These are phyloP conservation scores for Chlorella sorokiniana DNA, from an alignment of 139 green algal species.

Conservation along the genomic window DNA sequence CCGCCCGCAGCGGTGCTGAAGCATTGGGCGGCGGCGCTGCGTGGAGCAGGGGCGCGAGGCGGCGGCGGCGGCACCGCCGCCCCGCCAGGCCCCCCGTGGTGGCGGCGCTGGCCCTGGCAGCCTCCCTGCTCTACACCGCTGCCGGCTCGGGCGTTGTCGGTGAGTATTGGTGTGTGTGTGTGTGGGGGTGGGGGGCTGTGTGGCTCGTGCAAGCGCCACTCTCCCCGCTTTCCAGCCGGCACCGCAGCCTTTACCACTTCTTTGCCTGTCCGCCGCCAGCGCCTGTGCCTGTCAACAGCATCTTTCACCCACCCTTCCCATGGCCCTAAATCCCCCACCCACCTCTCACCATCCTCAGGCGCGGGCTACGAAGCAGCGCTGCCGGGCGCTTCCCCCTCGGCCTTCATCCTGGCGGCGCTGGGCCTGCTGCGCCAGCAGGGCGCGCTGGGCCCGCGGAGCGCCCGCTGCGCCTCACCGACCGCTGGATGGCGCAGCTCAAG, in stretches of 20 bases:
- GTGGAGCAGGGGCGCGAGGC: neutral
- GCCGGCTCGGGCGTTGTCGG: neutral
- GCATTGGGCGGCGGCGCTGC: neutral
- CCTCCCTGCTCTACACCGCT: conserved; percentile 6
- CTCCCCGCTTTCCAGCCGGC: no score
- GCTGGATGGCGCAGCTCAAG: conserved; percentile 18
- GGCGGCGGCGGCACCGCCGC: neutral
- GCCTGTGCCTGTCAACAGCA: neutral
- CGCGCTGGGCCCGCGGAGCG: neutral
- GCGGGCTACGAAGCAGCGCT: conserved; percentile 17
- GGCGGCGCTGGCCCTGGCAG: neutral
- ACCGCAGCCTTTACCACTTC: no score
- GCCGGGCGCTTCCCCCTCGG: neutral
- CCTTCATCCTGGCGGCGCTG: conserved; percentile 6
- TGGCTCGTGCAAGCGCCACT: no score
- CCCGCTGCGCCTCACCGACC: conserved; percentile 7
- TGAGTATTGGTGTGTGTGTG: neutral
- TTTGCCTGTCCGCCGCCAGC: no score
- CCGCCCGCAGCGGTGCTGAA: neutral
- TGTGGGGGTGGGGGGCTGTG: no score
- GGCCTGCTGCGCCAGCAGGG: conserved; percentile 17
- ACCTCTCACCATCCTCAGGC: neutral
- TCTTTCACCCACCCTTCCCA: neutral
- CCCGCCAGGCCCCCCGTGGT: neutral
- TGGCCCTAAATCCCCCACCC: neutral